phyloP scores from a whole-genome alignment of 495 filamentous ascomycete genomes.

The Xylaria castorea region DNA sequence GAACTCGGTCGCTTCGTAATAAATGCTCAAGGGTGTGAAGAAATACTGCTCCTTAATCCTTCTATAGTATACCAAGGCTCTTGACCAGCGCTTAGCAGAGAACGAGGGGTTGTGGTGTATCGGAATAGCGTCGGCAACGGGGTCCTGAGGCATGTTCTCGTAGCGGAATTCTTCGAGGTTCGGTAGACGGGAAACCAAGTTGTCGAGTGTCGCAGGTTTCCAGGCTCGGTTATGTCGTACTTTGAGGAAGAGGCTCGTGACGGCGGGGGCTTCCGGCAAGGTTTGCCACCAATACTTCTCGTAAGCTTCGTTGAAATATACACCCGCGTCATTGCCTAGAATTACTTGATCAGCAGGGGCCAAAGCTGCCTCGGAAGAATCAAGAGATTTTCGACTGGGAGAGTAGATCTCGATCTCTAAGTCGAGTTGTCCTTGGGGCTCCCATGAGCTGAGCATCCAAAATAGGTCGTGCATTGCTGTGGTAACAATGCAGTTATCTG shows the following conservation, averaged over 20 bases:
- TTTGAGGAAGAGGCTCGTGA: constrained; percentile 25
- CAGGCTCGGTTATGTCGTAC: constrained; percentile 28
- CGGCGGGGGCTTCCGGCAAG: constrained; percentile 26
- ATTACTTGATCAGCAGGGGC: constrained; percentile 20
- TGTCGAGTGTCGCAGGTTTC: constrained; percentile 23
- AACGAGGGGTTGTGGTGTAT: constrained; percentile 12
- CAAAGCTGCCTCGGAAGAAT: constrained; percentile 36
- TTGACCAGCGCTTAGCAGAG: constrained; percentile 7
- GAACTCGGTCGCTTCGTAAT: not conserved
- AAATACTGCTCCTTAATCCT: constrained; percentile 9
- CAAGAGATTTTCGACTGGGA: constrained; percentile 26
- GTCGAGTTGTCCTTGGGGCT: constrained; percentile 36
- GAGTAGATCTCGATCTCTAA: constrained; percentile 43
- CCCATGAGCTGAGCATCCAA: constrained; percentile 40
- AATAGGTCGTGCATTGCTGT: constrained; percentile 40
- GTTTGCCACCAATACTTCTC: constrained; percentile 26
- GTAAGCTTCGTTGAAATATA: constrained; percentile 28
- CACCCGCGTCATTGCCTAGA: constrained; percentile 21
- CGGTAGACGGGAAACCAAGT: constrained; percentile 28
- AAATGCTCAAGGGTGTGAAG: not conserved
- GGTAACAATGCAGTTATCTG: constrained; percentile 30
- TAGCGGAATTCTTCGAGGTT: constrained; percentile 30
- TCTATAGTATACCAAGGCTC: constrained; percentile 5
- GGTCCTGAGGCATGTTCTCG: constrained; percentile 19
- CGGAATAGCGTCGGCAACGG: not conserved